Conservation (phyloP, 345 rosid genomes). For the Lepidium africanum region DNA sequence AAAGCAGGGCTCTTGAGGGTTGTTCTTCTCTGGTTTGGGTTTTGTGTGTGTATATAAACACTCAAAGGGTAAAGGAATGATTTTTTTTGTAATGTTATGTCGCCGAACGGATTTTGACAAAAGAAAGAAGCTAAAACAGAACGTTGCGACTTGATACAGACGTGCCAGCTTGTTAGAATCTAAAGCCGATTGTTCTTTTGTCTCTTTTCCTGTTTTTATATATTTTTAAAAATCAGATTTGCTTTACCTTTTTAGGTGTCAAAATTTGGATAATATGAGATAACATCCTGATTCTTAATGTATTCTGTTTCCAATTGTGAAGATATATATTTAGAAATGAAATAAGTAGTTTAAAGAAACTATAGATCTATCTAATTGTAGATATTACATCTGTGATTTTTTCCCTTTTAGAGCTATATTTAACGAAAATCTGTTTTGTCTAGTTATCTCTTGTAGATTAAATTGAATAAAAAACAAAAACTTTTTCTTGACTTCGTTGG, state of each 20-base stretch:
- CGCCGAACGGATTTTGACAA: constrained; percentile 20
- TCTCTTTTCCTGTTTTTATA: not conserved
- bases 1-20: constrained; percentile 25
- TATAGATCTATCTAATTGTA: not conserved
- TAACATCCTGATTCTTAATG: not conserved
- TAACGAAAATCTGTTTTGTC: not conserved
- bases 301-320: not conserved
- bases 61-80: constrained; percentile 7
- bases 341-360: not conserved
- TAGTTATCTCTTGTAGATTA: too few species aligned
- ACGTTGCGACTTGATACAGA: constrained; percentile 8
- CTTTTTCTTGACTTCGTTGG: not conserved
- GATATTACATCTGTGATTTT: not conserved
- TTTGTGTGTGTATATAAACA: not conserved
- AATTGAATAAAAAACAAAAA: too few species aligned
- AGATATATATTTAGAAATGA: not conserved
- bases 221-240: not conserved
- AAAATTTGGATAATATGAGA: not conserved
- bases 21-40: not conserved
- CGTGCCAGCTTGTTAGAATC: constrained; percentile 30
- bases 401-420: not conserved
- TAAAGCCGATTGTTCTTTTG: constrained; percentile 1
- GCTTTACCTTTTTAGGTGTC: not conserved
- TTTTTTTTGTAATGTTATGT: constrained; percentile 12
- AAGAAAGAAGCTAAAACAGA: not conserved